Percentiles rank a stretch among this genome's conserved stretches.
These are phyloP conservation scores for Verticillium zaregamsianum DNA, from an alignment of 2,329 filamentous ascomycete species.

Conservation along the genomic window DNA sequence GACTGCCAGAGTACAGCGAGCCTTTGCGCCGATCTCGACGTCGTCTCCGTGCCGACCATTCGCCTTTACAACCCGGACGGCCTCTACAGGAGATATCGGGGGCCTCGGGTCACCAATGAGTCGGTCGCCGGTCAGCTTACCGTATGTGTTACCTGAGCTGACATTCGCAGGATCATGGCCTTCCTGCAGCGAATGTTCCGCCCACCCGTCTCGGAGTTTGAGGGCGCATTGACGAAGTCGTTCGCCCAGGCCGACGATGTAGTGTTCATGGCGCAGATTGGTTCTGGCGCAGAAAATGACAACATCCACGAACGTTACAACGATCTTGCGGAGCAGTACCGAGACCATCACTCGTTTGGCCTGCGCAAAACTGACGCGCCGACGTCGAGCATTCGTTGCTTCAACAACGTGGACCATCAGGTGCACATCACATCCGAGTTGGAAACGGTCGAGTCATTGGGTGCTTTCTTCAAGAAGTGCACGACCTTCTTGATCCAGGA, in stretches of 20 bases:
- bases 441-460: slow-evolving; percentile 16
- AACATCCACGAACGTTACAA: slow-evolving; percentile 24
- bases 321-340: slow-evolving; percentile 28
- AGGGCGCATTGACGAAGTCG: slow-evolving; percentile 18
- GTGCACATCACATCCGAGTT: slow-evolving; percentile 28
- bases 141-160: neutral
- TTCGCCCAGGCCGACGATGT: slow-evolving; percentile 36
- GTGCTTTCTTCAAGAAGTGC: slow-evolving; percentile 32
- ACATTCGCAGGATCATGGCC: slow-evolving; percentile 17
- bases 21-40: slow-evolving; percentile 35
- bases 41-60: slow-evolving; percentile 43
- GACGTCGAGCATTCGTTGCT: slow-evolving; percentile 21
- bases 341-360: slow-evolving; percentile 39
- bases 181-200: slow-evolving; percentile 23
- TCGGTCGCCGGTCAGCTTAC: slow-evolving; percentile 16
- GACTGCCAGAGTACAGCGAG: slow-evolving; percentile 31
- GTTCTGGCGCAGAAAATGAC: slow-evolving; percentile 21
- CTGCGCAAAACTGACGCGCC: slow-evolving; percentile 16
- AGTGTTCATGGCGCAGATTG: slow-evolving; percentile 35
- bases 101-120: slow-evolving; percentile 33
- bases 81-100: slow-evolving; percentile 34
- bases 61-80: slow-evolving; percentile 34
- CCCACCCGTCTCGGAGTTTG: slow-evolving; percentile 22
- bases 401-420: slow-evolving; percentile 34
- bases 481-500: slow-evolving; percentile 35